phyloP scores from a whole-genome alignment of 495 filamentous ascomycete species.

The Aspergillus baeticus region DNA sequence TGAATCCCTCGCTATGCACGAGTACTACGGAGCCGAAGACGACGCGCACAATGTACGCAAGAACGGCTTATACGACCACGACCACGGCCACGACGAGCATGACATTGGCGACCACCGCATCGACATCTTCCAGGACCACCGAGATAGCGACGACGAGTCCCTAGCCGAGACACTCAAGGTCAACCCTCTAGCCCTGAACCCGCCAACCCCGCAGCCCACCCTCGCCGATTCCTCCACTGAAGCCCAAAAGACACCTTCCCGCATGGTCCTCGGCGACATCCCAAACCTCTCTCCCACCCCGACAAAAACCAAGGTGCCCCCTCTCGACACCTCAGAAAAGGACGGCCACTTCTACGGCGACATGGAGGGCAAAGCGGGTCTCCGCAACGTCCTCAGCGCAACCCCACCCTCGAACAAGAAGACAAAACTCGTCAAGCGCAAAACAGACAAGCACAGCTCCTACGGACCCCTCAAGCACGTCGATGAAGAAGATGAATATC shows the following conservation, averaged over 20 bases:
- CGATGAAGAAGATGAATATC: slow-evolving; percentile 24
- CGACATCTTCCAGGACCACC: slow-evolving; percentile 47
- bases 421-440: slow-evolving; percentile 34
- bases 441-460: slow-evolving; percentile 31
- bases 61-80: slow-evolving; percentile 25
- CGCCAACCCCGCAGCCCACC: slow-evolving; percentile 48
- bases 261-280: slow-evolving; percentile 35
- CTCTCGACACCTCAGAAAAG: slow-evolving; percentile 24
- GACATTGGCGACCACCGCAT: slow-evolving; percentile 41
- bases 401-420: slow-evolving; percentile 20
- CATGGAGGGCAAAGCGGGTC: slow-evolving; percentile 25
- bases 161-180: slow-evolving; percentile 29
- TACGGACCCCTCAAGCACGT: slow-evolving; percentile 41
- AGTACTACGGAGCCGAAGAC: slow-evolving; percentile 39
- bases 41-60: slow-evolving; percentile 18
- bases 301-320: slow-evolving; percentile 8
- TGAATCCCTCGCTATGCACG: slow-evolving; percentile 37
- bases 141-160: slow-evolving; percentile 42
- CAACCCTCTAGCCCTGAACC: slow-evolving; percentile 53
- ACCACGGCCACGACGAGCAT: slow-evolving; percentile 30
- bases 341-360: slow-evolving; percentile 42
- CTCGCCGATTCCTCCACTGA: slow-evolving; percentile 24
- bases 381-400: slow-evolving; percentile 23
- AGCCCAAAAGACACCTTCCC: slow-evolving; percentile 16
- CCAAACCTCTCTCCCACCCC: slow-evolving; percentile 34